phyloP scores from a whole-genome alignment of 164 flowering plant genomes.

The Saururus chinensis region DNA sequence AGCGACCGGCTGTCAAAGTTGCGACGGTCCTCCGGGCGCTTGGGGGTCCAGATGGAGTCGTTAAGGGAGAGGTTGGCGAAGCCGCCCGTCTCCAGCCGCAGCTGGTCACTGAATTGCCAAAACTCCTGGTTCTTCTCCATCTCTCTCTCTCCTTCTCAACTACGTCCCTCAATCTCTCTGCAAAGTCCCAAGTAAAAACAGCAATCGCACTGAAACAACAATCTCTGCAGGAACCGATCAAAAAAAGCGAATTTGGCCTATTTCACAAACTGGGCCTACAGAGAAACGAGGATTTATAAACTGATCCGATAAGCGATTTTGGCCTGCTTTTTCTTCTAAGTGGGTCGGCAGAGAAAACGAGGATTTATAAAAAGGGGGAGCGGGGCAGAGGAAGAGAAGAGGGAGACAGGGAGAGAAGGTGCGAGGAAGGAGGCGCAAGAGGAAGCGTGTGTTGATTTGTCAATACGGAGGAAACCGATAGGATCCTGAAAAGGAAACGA shows the following conservation, averaged over 20 bases:
- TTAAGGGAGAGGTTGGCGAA: slow-evolving; percentile 58
- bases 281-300: too few species aligned
- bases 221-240: too few species aligned
- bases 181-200: too few species aligned
- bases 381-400: background rate
- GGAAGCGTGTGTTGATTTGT: background rate
- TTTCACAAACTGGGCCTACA: too few species aligned
- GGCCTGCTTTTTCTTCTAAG: too few species aligned
- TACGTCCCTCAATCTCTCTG: too few species aligned
- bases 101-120: slow-evolving; percentile 87
- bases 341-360: too few species aligned
- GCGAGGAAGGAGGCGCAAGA: background rate
- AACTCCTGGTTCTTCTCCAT: slow-evolving; percentile 66
- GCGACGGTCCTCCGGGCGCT: slow-evolving; percentile 40
- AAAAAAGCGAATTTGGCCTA: too few species aligned
- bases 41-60: slow-evolving; percentile 61
- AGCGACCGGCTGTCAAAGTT: slow-evolving; percentile 55
- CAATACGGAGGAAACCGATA: too few species aligned
- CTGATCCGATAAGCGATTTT: background rate
- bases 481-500: too few species aligned
- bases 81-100: slow-evolving; percentile 41
- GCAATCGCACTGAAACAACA: too few species aligned
- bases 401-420: background rate
- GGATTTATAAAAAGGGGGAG: background rate
- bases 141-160: background rate